These are phyloP conservation scores for Fraxinus floribunda DNA, from an alignment of 305 asterid genomes.

Conservation along the genomic window DNA sequence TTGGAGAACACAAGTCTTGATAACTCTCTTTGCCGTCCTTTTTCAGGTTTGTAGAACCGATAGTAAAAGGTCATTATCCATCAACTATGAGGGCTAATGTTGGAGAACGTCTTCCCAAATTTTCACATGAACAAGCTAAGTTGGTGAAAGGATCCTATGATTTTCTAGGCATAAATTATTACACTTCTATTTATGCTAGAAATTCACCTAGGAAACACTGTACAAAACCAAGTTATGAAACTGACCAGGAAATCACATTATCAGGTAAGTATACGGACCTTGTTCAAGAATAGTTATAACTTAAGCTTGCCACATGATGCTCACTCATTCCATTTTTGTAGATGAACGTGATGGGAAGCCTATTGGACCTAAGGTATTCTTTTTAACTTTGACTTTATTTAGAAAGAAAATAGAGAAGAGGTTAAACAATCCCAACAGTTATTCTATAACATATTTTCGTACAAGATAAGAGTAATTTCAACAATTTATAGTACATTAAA, in stretches of 20 bases:
- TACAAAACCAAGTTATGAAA: not conserved
- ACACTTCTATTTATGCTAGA: not conserved
- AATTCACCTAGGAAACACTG: not conserved
- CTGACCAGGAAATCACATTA: not conserved
- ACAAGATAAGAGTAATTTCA: not conserved
- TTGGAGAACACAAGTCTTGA: not conserved
- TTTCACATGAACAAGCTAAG: not conserved
- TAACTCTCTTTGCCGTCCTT: not conserved
- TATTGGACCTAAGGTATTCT: slow-evolving; percentile 10
- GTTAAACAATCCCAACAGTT: not conserved
- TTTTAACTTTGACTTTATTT: not conserved
- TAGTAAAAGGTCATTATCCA: not conserved
- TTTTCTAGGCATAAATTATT: not conserved
- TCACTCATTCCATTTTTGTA: not conserved
- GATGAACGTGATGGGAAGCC: not conserved
- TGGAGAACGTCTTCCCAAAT: not conserved
- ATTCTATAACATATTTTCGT: not conserved
- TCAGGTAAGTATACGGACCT: not conserved
- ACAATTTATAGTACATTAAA: not conserved
- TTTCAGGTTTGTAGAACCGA: slow-evolving; percentile 1
- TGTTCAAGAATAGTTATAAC: not conserved
- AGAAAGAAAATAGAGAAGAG: not conserved
- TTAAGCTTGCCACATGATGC: not conserved
- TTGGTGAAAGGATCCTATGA: not conserved
- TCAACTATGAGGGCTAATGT: not conserved